Evolutionary conservation across 805 yeast genomes (phyloP), one percentile per base, ranked within the genome.

Genomic region (Osmozyma mogii): DNA sequence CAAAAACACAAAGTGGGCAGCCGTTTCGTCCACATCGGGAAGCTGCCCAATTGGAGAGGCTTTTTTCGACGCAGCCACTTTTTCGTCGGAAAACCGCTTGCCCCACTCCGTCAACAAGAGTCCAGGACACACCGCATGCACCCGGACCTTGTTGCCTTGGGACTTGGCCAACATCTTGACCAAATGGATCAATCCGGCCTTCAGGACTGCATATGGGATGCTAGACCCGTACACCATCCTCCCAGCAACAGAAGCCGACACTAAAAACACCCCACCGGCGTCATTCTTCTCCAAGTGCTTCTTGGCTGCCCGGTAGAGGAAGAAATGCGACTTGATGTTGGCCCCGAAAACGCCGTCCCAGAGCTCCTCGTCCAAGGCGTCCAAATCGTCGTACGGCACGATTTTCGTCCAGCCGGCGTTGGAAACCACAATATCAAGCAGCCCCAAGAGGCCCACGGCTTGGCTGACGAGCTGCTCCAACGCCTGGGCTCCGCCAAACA

Each of bases 371-470:
- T 52, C 56, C 9, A 51, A 38, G 4, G 38, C 43, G 29, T 54
- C 58, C 22, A 58, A 36, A 29, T 56, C 55, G 10, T 44, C 41
- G 32, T 46, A 46, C 9, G 58, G 50, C 10, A 53, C 41, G 22
- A 52, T 38, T 29, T 54, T 45, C 9, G 64, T 58, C 59, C 61
- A 58, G 3, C 63, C 63, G 6, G 58, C 61, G 35, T 58, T 58
- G 9, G 62, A 56, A 9, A 58, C 42, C 14, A 57, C 60, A 17
- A 64, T 61, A 32, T 60, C 63, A 11, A 64, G 11, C 9, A 10
- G 10, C 10, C 54, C 55, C 16, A 54, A 44, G 13, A 38, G 37
- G 15, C 28, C 40, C 9, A 44, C 44, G 4, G 56, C 47, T 10
- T 43, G 30, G 18, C 27, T 47, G 3, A 64, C 53, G 13, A 56